Evolutionary conservation across 768 basidiomycete genomes (phyloP).

Genomic region (Symmetrospora coprosmae): DNA sequence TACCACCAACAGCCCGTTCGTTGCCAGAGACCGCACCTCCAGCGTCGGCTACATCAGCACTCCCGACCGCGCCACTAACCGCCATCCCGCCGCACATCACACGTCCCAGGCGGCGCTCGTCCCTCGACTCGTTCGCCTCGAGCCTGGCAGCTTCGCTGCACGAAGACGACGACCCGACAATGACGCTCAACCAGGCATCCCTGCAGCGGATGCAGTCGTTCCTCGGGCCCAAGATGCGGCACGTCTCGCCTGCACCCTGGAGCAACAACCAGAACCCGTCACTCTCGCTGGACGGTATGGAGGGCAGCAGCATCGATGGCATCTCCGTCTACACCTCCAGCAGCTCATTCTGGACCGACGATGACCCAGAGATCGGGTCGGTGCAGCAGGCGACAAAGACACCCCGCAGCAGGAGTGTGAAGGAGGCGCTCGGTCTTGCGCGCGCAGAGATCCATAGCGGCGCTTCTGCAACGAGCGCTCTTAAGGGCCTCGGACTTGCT

Average conservation of each 20-base stretch:
- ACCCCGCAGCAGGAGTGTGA: background rate
- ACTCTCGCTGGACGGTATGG: background rate
- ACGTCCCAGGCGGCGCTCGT: background rate
- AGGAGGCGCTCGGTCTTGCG: background rate
- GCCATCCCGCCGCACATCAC: background rate
- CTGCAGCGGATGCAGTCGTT: constrained; percentile 25
- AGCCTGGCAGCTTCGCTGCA: background rate
- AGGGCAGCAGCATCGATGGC: background rate
- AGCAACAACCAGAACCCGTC: background rate
- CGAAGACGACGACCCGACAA: background rate
- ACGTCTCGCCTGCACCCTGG: constrained; percentile 23
- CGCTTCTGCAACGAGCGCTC: constrained; percentile 1
- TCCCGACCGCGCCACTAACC: constrained; percentile 6
- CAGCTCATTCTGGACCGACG: constrained; percentile 7
- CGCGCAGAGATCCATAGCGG: no score
- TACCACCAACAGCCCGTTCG: constrained; percentile 7
- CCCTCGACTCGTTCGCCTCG: background rate
- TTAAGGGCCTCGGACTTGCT: constrained; percentile 8
- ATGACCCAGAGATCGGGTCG: constrained; percentile 1
- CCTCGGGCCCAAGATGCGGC: constrained; percentile 25
- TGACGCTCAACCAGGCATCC: background rate
- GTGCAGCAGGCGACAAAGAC: constrained; percentile 15
- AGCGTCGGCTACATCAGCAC: background rate
- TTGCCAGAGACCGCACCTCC: background rate
- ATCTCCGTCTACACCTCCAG: background rate